Evolutionary conservation across 352 stramenopile species (phyloP).

Genomic region (Phytophthora fragariaefolia): DNA sequence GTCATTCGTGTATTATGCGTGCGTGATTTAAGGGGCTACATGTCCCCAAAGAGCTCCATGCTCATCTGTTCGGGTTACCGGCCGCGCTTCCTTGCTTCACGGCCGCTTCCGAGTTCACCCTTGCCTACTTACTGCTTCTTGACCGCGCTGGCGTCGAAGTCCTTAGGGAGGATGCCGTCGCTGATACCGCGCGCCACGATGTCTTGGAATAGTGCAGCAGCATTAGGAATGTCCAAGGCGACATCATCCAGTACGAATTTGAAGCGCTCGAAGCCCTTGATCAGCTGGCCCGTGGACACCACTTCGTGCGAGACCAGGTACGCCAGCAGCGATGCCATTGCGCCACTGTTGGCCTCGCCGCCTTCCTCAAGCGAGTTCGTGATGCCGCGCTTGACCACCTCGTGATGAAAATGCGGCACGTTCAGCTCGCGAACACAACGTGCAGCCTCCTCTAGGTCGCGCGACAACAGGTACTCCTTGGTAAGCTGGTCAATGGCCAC

Average conservation of each 20-base stretch:
- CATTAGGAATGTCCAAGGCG: conserved; percentile 73
- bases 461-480: conserved; percentile 95
- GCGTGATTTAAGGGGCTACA: conserved; percentile 4
- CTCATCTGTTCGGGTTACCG: conserved; percentile 11
- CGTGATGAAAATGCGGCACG: conserved; percentile 96
- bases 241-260: conserved; percentile 71
- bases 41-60: not conserved
- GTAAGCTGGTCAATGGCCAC: conserved; percentile 96
- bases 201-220: conserved; percentile 52
- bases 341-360: conserved; percentile 49
- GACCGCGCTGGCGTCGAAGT: conserved; percentile 52
- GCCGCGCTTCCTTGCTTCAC: conserved; percentile 3
- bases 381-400: conserved; percentile 92
- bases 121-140: conserved; percentile 39
- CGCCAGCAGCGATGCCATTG: conserved; percentile 80
- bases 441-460: conserved; percentile 95
- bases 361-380: conserved; percentile 64
- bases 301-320: conserved; percentile 77
- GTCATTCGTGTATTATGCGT: conserved; percentile 38
- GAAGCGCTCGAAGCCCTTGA: conserved; percentile 87
- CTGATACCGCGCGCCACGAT: conserved; percentile 54
- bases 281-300: conserved; percentile 63
- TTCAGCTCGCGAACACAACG: conserved; percentile 94
- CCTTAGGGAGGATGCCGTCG: conserved; percentile 48
- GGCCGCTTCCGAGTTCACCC: conserved; percentile 9